A percentile compares a stretch with the other conserved stretches of the same genome.
phyloP scores from a whole-genome alignment of 2,329 filamentous ascomycete genomes.

The Cladosporium sp. region DNA sequence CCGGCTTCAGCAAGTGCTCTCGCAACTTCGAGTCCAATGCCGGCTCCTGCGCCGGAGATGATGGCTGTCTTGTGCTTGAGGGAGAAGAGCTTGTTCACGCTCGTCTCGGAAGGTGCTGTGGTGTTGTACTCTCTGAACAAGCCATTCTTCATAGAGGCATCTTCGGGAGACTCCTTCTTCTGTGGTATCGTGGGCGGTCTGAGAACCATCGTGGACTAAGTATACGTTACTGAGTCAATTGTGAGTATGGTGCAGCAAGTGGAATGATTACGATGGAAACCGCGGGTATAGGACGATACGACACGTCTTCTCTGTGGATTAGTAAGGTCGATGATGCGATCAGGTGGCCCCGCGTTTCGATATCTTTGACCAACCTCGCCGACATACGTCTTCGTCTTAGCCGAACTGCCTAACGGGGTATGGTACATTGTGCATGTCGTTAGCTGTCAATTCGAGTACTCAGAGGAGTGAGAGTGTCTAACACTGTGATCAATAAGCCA shows the following conservation, averaged over 20 bases:
- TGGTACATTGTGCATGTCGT: not conserved
- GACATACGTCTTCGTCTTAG: not conserved
- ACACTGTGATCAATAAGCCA: not conserved
- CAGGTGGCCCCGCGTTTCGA: conserved; percentile 13
- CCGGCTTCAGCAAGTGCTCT: conserved; percentile 43
- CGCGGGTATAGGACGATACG: not conserved
- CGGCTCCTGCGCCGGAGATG: conserved; percentile 39
- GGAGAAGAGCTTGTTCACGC: conserved; percentile 36
- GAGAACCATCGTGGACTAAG: not conserved
- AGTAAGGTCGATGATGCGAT: conserved; percentile 16
- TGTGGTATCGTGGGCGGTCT: conserved; percentile 3
- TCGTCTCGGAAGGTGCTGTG: conserved; percentile 32
- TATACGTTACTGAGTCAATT: not conserved
- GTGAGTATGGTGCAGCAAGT: not conserved
- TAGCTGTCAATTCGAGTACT: not conserved
- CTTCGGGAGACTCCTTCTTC: conserved; percentile 31
- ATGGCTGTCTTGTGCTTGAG: conserved; percentile 41
- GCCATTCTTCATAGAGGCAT: conserved; percentile 40
- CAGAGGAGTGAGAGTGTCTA: not conserved
- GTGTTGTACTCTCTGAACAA: conserved; percentile 42
- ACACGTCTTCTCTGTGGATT: not conserved
- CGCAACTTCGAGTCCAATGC: conserved; percentile 40
- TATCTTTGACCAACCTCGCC: not conserved
- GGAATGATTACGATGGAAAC: not conserved
- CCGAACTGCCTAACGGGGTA: not conserved